Base-by-base conservation (phyloP, 108 stramenopile species). In the Cyclotella sp. region DNA sequence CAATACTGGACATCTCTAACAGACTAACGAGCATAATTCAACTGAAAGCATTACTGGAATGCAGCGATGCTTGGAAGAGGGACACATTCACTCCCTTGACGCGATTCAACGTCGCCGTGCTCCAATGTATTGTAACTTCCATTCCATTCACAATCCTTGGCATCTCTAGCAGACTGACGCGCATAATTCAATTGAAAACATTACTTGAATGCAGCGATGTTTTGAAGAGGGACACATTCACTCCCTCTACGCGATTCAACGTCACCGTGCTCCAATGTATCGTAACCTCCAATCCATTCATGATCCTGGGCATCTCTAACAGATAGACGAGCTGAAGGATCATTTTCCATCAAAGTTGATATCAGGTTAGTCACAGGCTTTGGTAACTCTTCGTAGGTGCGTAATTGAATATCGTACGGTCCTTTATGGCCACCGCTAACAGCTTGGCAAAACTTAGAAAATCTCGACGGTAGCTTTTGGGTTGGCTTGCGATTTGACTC, bases 231-330 rank as follows among this genome's bases (percentile, higher is more conserved):
- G 86, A 84, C 21, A 91, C 87, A 28, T 84, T 15, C 83, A 70
- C 87, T 86, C 24, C 83, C 87, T 51, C 81, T 78, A 24, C 68
- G 54, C 10, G 86, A 79, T 11, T 86, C 86, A 59, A 77, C 49
- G 67, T 93, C 92, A 27, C 92, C 92, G 27, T 88, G 86, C 22
- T 85, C 81, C 24, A 90, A 74, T 18, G 52, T 40, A 69, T 84
- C 75, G 39, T 76, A 82, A 19, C 92, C 92, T 49, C 78, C 78
- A 40, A 93, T 88, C 81, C 84, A 93, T 49, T 87, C 87, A 66
- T 93, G 86, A 42, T 80, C 66, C 55, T 93, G 92, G 9, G 92
- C 92, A 41, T 90, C 87, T 28, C 92, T 88, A 45, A 93, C 87
- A 28, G 90, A 91, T 55, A 91, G 75, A 11, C 92, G 87, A 49